These are phyloP conservation scores for Saccharomycopsis malanga DNA, from an alignment of 805 yeast species.

Conservation along the genomic window DNA sequence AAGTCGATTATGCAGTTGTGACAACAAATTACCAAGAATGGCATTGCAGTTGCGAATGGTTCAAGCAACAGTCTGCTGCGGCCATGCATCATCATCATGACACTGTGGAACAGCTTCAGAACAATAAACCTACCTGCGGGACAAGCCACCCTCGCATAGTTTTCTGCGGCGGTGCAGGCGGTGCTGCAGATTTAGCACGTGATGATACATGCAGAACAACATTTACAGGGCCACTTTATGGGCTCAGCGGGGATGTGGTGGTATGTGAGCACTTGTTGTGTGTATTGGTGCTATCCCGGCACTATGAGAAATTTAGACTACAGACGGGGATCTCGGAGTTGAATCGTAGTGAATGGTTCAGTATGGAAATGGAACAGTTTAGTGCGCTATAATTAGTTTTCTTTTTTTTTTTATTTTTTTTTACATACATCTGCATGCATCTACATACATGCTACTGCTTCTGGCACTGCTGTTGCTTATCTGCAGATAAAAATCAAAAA, in stretches of 20 bases:
- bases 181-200: not conserved
- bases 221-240: not conserved
- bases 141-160: not conserved
- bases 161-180: not conserved
- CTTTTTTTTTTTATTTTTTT: no score
- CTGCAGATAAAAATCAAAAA: no score
- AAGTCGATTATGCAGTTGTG: not conserved
- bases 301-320: not conserved
- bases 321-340: not conserved
- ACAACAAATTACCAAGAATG: not conserved
- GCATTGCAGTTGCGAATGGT: slow-evolving; percentile 6
- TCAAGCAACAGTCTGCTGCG: not conserved
- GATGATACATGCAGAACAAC: not conserved
- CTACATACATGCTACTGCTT: no score
- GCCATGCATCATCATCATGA: no score
- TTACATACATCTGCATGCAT: no score
- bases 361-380: slow-evolving; percentile 2
- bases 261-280: slow-evolving; percentile 5
- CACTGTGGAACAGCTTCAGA: not conserved
- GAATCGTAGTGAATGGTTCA: slow-evolving; percentile 1
- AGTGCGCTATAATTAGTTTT: not conserved
- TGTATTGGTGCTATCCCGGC: not conserved
- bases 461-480: no score
- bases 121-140: not conserved
- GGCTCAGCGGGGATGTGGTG: not conserved